Conservation (phyloP, 179 eudicot species). For the Spinacia oleracea region DNA sequence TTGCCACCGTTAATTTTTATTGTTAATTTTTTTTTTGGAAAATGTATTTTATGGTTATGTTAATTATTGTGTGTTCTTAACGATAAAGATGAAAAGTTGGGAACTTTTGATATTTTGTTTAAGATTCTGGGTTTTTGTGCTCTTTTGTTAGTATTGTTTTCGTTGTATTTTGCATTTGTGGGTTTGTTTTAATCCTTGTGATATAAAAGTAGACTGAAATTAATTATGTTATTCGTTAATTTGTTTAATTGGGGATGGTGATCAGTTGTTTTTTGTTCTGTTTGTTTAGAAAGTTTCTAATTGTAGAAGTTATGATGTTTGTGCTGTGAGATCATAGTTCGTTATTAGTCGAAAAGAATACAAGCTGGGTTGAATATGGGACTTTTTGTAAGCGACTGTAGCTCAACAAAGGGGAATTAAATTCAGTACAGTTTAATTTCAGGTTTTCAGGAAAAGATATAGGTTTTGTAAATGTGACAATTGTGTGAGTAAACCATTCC, state of each 20-base stretch:
- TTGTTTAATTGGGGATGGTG: not conserved
- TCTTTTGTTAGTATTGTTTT: not conserved
- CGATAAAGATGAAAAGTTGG: not conserved
- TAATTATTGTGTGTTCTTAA: not conserved
- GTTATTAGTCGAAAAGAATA: not conserved
- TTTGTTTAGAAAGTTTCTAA: not conserved
- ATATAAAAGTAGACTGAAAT: not conserved
- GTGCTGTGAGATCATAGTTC: not conserved
- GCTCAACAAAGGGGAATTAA: not conserved
- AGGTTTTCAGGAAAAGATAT: not conserved
- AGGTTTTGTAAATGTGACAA: not conserved
- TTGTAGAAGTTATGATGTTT: not conserved
- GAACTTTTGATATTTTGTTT: slow-evolving; percentile 3
- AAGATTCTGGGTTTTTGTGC: not conserved
- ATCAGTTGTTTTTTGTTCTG: not conserved
- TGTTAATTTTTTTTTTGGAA: not conserved
- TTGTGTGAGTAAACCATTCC: not conserved
- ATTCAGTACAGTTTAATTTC: not conserved
- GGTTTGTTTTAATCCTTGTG: not conserved
- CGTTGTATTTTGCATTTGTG: not conserved
- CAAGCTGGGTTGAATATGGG: not conserved
- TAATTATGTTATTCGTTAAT: not conserved
- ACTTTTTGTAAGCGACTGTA: not conserved
- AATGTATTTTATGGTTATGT: not conserved
- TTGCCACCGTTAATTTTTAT: not conserved